phyloP scores from a whole-genome alignment of 2,329 filamentous ascomycete genomes.

The Penicillium sp. region DNA sequence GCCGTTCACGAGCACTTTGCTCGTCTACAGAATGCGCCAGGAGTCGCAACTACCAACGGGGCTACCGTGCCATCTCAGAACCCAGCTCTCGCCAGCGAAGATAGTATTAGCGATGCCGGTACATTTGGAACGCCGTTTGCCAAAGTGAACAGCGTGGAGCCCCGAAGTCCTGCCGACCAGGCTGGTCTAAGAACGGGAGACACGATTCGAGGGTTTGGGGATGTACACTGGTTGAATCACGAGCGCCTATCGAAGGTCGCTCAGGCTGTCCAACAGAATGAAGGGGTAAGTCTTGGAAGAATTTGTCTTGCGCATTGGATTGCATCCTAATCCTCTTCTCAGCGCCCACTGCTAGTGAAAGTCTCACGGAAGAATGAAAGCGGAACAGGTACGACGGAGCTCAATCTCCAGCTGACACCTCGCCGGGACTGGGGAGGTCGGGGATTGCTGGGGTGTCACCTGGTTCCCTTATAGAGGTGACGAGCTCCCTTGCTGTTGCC shows the following conservation, averaged over 20 bases:
- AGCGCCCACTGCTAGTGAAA: conserved; percentile 68
- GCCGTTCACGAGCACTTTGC: conserved; percentile 87
- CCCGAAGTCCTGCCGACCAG: conserved; percentile 70
- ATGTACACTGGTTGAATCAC: conserved; percentile 76
- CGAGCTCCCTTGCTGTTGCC: conserved; percentile 7
- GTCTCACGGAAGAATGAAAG: conserved; percentile 48
- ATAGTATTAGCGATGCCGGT: conserved; percentile 22
- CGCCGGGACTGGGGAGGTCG: conserved; percentile 81
- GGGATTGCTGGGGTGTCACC: conserved; percentile 83
- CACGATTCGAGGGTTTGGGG: conserved; percentile 76
- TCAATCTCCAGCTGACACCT: conserved; percentile 69
- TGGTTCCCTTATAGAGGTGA: conserved; percentile 62
- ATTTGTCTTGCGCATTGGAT: neutral
- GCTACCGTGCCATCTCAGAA: conserved; percentile 22
- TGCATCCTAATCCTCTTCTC: conserved; percentile 9
- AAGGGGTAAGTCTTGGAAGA: conserved; percentile 62
- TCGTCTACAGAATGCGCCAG: conserved; percentile 53
- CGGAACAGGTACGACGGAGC: conserved; percentile 46
- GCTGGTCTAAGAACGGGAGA: conserved; percentile 79
- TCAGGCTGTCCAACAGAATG: conserved; percentile 83
- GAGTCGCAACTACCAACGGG: conserved; percentile 28
- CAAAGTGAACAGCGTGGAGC: conserved; percentile 76
- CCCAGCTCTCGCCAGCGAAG: conserved; percentile 17
- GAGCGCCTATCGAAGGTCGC: conserved; percentile 78
- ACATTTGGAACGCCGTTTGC: conserved; percentile 65